phyloP scores from a whole-genome alignment of 176 grass and related monocot species.

The Aegilops sharonensis region DNA sequence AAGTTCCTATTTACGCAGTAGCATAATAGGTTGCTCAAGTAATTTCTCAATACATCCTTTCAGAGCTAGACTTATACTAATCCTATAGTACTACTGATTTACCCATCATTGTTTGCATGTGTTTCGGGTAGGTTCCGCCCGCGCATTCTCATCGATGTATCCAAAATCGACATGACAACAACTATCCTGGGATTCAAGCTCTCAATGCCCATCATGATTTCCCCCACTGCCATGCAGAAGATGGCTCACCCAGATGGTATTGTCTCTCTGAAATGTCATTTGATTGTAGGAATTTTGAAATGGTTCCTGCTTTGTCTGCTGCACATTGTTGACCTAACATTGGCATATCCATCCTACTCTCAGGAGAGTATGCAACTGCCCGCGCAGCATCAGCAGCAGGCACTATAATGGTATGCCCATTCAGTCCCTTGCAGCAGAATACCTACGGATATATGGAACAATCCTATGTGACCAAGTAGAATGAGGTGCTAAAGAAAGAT shows the following conservation, averaged over 20 bases:
- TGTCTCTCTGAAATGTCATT: background rate
- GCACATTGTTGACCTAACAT: background rate
- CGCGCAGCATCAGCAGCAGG: conserved; percentile 75
- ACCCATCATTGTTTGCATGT: conserved; percentile 4
- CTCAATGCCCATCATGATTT: conserved; percentile 97
- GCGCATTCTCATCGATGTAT: conserved; percentile 92
- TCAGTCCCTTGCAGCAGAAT: background rate
- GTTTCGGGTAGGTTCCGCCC: conserved; percentile 73
- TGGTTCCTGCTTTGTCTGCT: background rate
- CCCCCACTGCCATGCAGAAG: conserved; percentile 91
- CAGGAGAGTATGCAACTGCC: conserved; percentile 90
- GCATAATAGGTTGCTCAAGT: too few relatives aligned
- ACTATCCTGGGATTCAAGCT: conserved; percentile 93
- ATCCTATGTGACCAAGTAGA: background rate
- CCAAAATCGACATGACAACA: conserved; percentile 84
- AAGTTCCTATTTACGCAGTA: background rate
- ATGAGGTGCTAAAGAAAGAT: background rate
- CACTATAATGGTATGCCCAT: conserved; percentile 80
- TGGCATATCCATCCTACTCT: conserved; percentile 22
- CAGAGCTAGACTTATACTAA: too few relatives aligned
- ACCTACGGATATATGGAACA: background rate
- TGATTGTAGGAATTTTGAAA: background rate
- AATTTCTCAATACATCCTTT: too few relatives aligned
- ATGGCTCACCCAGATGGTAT: conserved; percentile 98
- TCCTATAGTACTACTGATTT: background rate